phyloP scores from a whole-genome alignment of 2,329 filamentous ascomycete species.

The Neofusicoccum ribis region DNA sequence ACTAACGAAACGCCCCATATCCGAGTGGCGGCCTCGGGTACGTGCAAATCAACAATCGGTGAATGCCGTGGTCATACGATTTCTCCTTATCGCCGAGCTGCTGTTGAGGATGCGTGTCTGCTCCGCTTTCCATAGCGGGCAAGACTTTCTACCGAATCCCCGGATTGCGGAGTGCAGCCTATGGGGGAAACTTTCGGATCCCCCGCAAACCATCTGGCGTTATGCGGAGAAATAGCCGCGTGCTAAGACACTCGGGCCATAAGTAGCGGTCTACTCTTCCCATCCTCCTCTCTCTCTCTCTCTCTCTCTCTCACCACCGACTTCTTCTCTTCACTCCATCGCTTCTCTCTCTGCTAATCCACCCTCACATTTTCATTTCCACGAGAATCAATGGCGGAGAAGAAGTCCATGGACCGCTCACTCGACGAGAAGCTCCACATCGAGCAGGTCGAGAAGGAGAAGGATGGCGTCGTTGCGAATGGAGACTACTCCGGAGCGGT shows the following conservation, averaged over 20 bases:
- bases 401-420: neutral
- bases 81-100: neutral
- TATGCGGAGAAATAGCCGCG: neutral
- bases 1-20: neutral
- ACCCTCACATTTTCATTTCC: neutral
- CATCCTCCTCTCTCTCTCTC: too few relatives aligned
- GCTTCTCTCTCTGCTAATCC: neutral
- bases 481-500: slow-evolving; percentile 36
- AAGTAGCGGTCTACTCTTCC: neutral
- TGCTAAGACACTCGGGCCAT: neutral
- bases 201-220: neutral
- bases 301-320: neutral
- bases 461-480: slow-evolving; percentile 23
- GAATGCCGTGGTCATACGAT: neutral
- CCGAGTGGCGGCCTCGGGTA: too few relatives aligned
- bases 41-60: too few relatives aligned
- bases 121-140: neutral
- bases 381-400: neutral
- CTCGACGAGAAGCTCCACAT: neutral
- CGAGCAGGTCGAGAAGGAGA: neutral
- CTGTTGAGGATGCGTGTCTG: neutral
- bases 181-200: neutral
- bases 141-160: slow-evolving; percentile 3
- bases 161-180: neutral
- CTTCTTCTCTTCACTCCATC: neutral